Evolutionary conservation across 2,329 filamentous ascomycete genomes (phyloP).

Genomic region (Tolypocladium tropicale): DNA sequence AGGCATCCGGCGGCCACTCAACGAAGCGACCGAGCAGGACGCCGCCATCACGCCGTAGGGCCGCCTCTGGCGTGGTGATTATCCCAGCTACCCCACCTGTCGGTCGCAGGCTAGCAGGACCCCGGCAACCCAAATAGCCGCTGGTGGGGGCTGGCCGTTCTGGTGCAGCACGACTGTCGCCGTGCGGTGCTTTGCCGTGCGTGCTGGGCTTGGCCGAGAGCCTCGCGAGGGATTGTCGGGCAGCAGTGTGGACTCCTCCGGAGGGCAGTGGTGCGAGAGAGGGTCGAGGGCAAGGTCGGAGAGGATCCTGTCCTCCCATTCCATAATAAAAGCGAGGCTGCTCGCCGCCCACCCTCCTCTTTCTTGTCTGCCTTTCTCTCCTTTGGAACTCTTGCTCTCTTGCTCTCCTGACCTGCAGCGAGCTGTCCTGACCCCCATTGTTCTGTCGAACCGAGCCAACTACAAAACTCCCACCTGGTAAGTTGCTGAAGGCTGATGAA

Average conservation of each 20-base stretch:
- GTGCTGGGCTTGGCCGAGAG: background rate
- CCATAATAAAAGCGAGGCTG: conserved; percentile 8
- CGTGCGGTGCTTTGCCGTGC: background rate
- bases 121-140: conserved; percentile 6
- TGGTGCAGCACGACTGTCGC: background rate
- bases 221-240: background rate
- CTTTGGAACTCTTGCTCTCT: conserved; percentile 13
- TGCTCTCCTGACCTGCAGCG: conserved; percentile 14
- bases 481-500: conserved; percentile 7
- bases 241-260: background rate
- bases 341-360: conserved; percentile 7
- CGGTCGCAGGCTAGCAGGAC: conserved; percentile 5
- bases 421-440: conserved; percentile 15
- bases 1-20: background rate
- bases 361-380: conserved; percentile 11
- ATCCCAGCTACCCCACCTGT: conserved; percentile 8
- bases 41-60: background rate
- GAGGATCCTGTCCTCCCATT: conserved; percentile 1
- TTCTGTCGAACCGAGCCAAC: conserved; percentile 10
- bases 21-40: background rate
- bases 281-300: background rate
- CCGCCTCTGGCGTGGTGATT: background rate
- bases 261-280: background rate
- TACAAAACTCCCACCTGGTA: conserved; percentile 12
- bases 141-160: conserved; percentile 1